These are phyloP conservation scores for Mycosphaerella sp. DNA, from an alignment of 2,329 filamentous ascomycete genomes.

Conservation along the genomic window DNA sequence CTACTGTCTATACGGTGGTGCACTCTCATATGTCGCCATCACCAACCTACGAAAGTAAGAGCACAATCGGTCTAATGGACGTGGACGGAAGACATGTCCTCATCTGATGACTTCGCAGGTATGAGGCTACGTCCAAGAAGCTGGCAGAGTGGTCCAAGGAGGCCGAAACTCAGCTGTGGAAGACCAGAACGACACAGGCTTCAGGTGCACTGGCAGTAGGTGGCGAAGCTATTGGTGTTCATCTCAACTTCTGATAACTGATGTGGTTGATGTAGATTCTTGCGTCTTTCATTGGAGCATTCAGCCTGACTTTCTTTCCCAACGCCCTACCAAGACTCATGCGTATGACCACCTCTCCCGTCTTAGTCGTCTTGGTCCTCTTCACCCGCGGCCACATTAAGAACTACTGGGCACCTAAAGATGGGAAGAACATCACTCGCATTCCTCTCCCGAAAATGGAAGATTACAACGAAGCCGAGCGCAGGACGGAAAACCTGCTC, in stretches of 20 bases:
- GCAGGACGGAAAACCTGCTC: slow-evolving; percentile 30
- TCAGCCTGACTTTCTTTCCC: slow-evolving; percentile 21
- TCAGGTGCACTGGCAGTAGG: slow-evolving; percentile 37
- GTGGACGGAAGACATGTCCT: background rate
- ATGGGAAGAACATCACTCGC: slow-evolving; percentile 28
- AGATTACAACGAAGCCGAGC: slow-evolving; percentile 34
- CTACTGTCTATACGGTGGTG: slow-evolving; percentile 40
- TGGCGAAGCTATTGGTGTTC: background rate
- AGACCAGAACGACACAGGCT: slow-evolving; percentile 42
- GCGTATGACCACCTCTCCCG: slow-evolving; percentile 21
- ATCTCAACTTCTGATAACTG: slow-evolving; percentile 3
- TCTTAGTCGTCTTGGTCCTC: slow-evolving; percentile 25
- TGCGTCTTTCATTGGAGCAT: slow-evolving; percentile 26
- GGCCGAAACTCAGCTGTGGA: slow-evolving; percentile 39
- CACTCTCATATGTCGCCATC: slow-evolving; percentile 40
- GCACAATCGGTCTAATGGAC: slow-evolving; percentile 2
- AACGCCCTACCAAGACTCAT: slow-evolving; percentile 16
- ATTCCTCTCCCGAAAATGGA: slow-evolving; percentile 31
- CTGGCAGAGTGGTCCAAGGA: slow-evolving; percentile 42
- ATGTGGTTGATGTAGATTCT: slow-evolving; percentile 23
- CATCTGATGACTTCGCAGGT: slow-evolving; percentile 19
- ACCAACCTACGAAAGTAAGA: slow-evolving; percentile 35
- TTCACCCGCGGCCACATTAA: slow-evolving; percentile 31
- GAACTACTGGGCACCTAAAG: slow-evolving; percentile 33
- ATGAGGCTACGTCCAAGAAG: slow-evolving; percentile 42